Evolutionary conservation across 1,284 basidiomycete genomes (phyloP), one percentile per base, ranked within the genome.

Genomic region (Melampsora americana): DNA sequence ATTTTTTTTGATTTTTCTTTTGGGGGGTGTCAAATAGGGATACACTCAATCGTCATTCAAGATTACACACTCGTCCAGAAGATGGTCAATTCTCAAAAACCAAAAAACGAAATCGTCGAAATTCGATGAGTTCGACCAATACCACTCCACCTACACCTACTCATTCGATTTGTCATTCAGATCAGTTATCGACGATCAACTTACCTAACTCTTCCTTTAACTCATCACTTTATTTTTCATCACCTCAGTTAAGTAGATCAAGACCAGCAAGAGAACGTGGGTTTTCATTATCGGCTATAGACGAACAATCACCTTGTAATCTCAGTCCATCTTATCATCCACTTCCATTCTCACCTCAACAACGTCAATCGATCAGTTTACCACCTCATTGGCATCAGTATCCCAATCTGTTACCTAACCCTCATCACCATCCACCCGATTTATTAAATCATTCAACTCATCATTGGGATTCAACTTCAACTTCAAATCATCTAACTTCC

Each of bases 21-120:
- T 64, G 48, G 28, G 11, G 23, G n/a, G n/a, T n/a, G n/a, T n/a
- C n/a, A 28, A 11, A 35, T n/a, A 74, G 72, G 44, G 72, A 74
- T 48, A 74, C 72, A 35, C 56, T 74, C 18, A 74, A 74, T 44
- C 72, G 72, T n/a, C 72, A 74, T 74, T 39, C 66, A 26, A 48
- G 65, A 67, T 50, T 74, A 5, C 72, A 74, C 42, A 53, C 72
- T 20, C 50, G 72, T 66, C 42, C 70, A 1, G 70, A 73, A 35
- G 48, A 62, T 23, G 53, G 62, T 4, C 35, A 35, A 28, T 23
- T 42, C 11, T 11, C 61, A 2, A 56, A 56, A 56, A 20, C 44
- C 46, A 66, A 53, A 23, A 73, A 66, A 44, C 61, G 66, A 35
- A n/a, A 42, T 7, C 14, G 35, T 11, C 69, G 53, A 11, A 16